phyloP scores from a whole-genome alignment of 805 yeast genomes.

The Lachancea waltii region DNA sequence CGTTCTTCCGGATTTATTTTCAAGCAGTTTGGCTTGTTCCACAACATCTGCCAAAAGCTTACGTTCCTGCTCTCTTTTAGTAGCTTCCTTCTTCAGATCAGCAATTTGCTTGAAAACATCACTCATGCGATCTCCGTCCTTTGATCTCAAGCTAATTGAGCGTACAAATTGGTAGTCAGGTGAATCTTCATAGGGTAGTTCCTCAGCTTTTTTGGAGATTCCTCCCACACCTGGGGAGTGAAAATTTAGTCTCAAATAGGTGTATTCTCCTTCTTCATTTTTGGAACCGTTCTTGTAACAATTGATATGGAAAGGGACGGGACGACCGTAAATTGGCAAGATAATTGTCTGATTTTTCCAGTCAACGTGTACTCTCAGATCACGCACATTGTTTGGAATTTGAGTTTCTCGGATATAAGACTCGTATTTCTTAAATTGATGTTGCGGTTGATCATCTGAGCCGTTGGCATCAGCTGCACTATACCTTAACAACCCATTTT shows the following conservation, averaged over 20 bases:
- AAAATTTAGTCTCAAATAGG: constrained; percentile 84
- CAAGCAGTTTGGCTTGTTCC: constrained; percentile 80
- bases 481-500: constrained; percentile 78
- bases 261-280: constrained; percentile 92
- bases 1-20: constrained; percentile 76
- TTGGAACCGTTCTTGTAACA: constrained; percentile 91
- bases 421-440: constrained; percentile 80
- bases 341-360: constrained; percentile 81
- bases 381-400: constrained; percentile 76
- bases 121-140: constrained; percentile 84
- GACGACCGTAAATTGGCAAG: constrained; percentile 88
- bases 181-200: constrained; percentile 85
- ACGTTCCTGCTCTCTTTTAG: constrained; percentile 83
- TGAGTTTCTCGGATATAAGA: constrained; percentile 91
- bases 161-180: constrained; percentile 82
- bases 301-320: constrained; percentile 95
- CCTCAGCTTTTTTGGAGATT: constrained; percentile 59
- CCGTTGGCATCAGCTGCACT: constrained; percentile 71
- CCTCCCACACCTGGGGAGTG: constrained; percentile 88
- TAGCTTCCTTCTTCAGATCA: constrained; percentile 86
- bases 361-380: constrained; percentile 82
- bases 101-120: constrained; percentile 85
- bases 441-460: constrained; percentile 41
- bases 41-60: constrained; percentile 92
- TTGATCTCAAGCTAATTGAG: constrained; percentile 79